A percentile compares a stretch with the other conserved stretches of the same genome.
Conservation (phyloP, 2,329 filamentous ascomycete genomes). For the Aspergillus aculeatinus region DNA sequence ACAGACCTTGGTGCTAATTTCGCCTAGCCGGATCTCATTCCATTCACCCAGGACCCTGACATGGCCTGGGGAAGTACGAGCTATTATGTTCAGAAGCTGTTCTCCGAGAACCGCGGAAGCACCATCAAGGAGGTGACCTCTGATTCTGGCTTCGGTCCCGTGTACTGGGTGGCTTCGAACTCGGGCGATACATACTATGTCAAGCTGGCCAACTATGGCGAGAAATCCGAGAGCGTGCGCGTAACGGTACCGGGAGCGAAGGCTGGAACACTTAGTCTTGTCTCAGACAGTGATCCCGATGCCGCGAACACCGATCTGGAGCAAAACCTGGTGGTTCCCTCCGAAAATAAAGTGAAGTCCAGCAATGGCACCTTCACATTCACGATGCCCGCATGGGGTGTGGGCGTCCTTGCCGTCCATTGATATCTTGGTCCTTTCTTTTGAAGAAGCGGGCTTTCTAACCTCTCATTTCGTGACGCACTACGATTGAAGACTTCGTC, state of each 20-base stretch:
- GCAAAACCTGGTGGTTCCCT: conserved; percentile 1
- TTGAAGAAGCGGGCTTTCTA: too few species aligned
- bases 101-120: conserved; percentile 25
- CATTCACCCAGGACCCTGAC: conserved; percentile 1
- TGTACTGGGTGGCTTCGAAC: conserved; percentile 32
- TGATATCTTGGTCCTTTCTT: neutral
- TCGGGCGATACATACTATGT: conserved; percentile 19
- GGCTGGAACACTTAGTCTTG: conserved; percentile 17
- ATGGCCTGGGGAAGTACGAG: conserved; percentile 25
- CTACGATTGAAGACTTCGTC: too few species aligned
- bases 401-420: conserved; percentile 20
- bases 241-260: conserved; percentile 14
- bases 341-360: conserved; percentile 9
- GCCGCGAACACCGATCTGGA: conserved; percentile 15
- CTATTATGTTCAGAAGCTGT: conserved; percentile 32
- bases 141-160: conserved; percentile 22
- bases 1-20: too few species aligned
- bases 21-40: too few species aligned
- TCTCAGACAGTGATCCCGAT: conserved; percentile 20
- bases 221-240: conserved; percentile 20
- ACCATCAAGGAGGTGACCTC: conserved; percentile 25
- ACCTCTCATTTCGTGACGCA: too few species aligned
- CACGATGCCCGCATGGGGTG: conserved; percentile 22
- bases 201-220: conserved; percentile 26
- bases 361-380: conserved; percentile 19